Base-by-base conservation (phyloP, 306 rosid genomes). In the Fagus crenata region DNA sequence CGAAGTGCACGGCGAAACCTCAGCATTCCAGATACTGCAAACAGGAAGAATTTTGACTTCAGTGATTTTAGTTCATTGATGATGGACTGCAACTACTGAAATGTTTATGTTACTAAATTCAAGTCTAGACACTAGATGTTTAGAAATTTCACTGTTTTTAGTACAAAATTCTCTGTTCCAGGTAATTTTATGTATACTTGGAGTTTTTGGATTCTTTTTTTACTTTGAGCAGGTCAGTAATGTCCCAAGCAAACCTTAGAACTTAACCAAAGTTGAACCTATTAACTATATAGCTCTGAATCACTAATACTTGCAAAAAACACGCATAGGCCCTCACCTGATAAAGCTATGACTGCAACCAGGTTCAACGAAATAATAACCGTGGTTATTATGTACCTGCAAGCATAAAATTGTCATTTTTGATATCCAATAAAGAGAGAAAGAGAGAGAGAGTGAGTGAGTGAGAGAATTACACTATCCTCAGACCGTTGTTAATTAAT, bases 351-450 rank as follows among this genome's bases (percentile, higher is more conserved):
- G 75, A 77, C 87, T 2, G 84, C 85, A 74, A 83, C 84, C 82
- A 87, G 78, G 82, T 77, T 89, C 75, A 86, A 81, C 72, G 82
- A 82, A 53, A 90, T 68, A 55, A 83, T 70, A 55, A 87, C 76
- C 70, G 78, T 75, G 70, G 89, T 87, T 55, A 89, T 13, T 13
- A 84, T 60, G 75, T 89, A 87, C 82, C 97, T 92, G 90, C 82
- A 90, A 78, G 68, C 41, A 61, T 69, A 77, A 73, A n/a, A 15
- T 74, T 42, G 17, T 14, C 28, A 37, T 75, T 58, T 11, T 2
- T 3, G 8, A 54, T 2, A 35, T n/a, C 32, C 41, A 35, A n/a
- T 51, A n/a, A 58, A 51, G 1, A 40, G 13, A 22, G 22, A 69
- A 74, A 67, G 39, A 33, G 35, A 58, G 69, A n/a, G 75, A 76